These are phyloP conservation scores for Asclepias syriaca DNA, from an alignment of 257 asterid species.

Conservation along the genomic window DNA sequence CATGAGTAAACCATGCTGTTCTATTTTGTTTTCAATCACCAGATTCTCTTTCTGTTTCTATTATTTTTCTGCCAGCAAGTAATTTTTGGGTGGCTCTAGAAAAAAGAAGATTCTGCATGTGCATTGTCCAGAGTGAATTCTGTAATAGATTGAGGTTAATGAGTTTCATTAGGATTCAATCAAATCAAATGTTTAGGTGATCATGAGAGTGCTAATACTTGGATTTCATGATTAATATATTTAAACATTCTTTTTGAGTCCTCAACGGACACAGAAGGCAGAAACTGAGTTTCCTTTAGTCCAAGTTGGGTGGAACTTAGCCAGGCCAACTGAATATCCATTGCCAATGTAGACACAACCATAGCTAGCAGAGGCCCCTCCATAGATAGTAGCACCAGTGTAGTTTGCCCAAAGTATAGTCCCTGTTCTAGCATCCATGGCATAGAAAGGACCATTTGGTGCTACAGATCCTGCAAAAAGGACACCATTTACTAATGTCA, in stretches of 20 bases:
- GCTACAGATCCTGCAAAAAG: slow-evolving; percentile 63
- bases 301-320: slow-evolving; percentile 72
- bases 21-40: background rate
- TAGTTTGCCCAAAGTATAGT: slow-evolving; percentile 45
- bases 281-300: slow-evolving; percentile 57
- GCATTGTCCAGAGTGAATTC: background rate
- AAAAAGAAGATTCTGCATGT: background rate
- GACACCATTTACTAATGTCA: slow-evolving; percentile 57
- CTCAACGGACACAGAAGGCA: slow-evolving; percentile 43
- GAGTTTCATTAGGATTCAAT: too few species aligned
- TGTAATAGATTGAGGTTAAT: too few species aligned
- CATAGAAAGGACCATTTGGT: slow-evolving; percentile 65
- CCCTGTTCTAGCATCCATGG: slow-evolving; percentile 61
- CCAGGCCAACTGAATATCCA: slow-evolving; percentile 54
- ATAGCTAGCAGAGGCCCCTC: slow-evolving; percentile 72
- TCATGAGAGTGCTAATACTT: too few species aligned
- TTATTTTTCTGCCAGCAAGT: background rate
- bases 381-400: slow-evolving; percentile 62
- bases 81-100: too few species aligned
- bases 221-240: too few species aligned
- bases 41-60: background rate
- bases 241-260: background rate
- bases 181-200: too few species aligned
- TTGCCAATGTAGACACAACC: slow-evolving; percentile 68
- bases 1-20: background rate